These are phyloP conservation scores for Saccharum officinarum DNA, from an alignment of 176 grass and related monocot species.

Conservation along the genomic window DNA sequence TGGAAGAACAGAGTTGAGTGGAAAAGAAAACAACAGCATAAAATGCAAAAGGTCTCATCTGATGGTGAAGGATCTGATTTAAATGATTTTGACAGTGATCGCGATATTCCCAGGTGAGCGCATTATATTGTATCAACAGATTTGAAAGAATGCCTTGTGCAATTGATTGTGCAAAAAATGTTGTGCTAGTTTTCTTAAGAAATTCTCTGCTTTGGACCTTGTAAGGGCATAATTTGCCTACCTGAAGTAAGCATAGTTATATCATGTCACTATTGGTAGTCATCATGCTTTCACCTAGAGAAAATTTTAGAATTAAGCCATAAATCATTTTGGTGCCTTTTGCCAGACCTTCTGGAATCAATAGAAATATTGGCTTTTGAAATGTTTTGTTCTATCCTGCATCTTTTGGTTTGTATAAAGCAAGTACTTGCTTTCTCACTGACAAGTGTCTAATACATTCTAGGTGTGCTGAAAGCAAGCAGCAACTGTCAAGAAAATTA, in stretches of 20 bases:
- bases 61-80: slow-evolving; percentile 32
- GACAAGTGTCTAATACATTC: slow-evolving; percentile 12
- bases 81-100: slow-evolving; percentile 29
- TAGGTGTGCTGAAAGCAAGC: slow-evolving; percentile 36
- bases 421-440: not conserved
- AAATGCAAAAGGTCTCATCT: slow-evolving; percentile 34
- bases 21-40: slow-evolving; percentile 35
- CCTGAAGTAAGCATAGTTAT: not conserved
- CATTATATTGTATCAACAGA: not conserved
- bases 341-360: not conserved
- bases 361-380: not conserved
- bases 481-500: slow-evolving; percentile 31
- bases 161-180: slow-evolving; percentile 16
- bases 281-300: not conserved
- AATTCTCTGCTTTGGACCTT: not conserved
- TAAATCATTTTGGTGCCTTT: not conserved
- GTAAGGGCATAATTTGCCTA: not conserved
- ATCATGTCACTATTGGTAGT: not conserved
- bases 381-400: not conserved
- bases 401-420: not conserved
- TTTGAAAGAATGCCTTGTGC: not conserved
- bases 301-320: not conserved
- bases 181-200: not conserved
- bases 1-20: slow-evolving; percentile 39
- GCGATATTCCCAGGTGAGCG: slow-evolving; percentile 1